Base-by-base conservation (phyloP, 2,329 filamentous ascomycete species). In the Colletotrichum tropicicola region DNA sequence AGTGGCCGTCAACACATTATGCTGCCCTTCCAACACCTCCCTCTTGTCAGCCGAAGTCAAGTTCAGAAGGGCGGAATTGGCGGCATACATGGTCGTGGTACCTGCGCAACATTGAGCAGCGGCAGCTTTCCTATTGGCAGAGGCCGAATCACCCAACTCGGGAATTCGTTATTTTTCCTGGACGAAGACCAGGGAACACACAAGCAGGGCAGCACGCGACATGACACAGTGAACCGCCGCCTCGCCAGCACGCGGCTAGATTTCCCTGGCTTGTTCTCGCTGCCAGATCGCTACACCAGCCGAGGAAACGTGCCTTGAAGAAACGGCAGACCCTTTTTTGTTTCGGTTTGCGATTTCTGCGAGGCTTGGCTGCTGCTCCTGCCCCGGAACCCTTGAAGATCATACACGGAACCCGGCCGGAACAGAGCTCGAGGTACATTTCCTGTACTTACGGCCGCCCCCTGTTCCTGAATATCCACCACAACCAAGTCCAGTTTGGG, bases 351-450 rank as follows among this genome's bases (percentile, higher is more conserved):
- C 21, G 39, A 48, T 43, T 19, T 30, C 28, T 32, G 19, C 19
- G 45, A 56, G 48, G 53, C 43, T 57, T 52, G 59, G 53, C 53
- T 27, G 59, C 30, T 47, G 39, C 32, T 19, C n/a, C 47, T 53
- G 60, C 55, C 41, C 60, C 60, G 25, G 55, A 49, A 44, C 55
- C 49, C 57, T 27, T 59, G 55, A 64, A 59, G 47, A 64, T 60
- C 55, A 60, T 35, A 64, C 48, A 64, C 60, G 47, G 61, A 64
- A 60, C 56, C 54, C 39, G 48, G 48, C 43, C 49, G 61, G 56
- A 64, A 64, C 48, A 54, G 39, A 37, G 30, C 28, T 39, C 19
- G 43, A 39, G 44, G 43, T 41, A 56, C 58, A 17, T 17, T 35
- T 45, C 39, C 37, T 19, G 56, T 32, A 35, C 43, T 21, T 53